Percentiles rank a stretch among this genome's conserved stretches.
These are phyloP conservation scores for Dorcoceras hygrometricum DNA, from an alignment of 257 asterid species.

Conservation along the genomic window DNA sequence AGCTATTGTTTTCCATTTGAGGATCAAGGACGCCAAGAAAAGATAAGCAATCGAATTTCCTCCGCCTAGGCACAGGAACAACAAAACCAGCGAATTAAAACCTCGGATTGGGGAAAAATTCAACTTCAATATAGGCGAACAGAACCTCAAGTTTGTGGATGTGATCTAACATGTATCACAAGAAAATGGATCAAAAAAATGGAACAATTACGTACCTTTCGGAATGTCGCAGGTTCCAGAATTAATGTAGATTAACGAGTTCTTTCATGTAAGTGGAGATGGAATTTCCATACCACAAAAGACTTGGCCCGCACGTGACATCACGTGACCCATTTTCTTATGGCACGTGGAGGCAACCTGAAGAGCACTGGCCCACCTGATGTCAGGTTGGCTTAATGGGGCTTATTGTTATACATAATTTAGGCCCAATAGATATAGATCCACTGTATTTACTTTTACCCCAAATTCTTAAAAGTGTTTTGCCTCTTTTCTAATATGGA, in stretches of 20 bases:
- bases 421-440: not conserved
- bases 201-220: slow-evolving; percentile 18
- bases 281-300: too few relatives aligned
- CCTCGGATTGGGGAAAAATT: too few relatives aligned
- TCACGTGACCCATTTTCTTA: slow-evolving; percentile 23
- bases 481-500: too few relatives aligned
- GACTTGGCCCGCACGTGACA: slow-evolving; percentile 24
- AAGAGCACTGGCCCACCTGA: not conserved
- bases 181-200: not conserved
- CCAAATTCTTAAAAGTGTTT: too few relatives aligned
- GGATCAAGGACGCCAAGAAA: not conserved
- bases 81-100: slow-evolving; percentile 13
- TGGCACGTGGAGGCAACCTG: slow-evolving; percentile 13
- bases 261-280: not conserved
- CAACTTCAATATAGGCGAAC: not conserved
- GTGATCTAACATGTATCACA: slow-evolving; percentile 3
- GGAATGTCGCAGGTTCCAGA: slow-evolving; percentile 18
- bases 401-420: not conserved
- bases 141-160: not conserved
- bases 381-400: not conserved
- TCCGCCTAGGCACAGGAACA: slow-evolving; percentile 16
- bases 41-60: not conserved
- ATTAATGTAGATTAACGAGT: slow-evolving; percentile 10
- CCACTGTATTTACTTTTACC: not conserved
- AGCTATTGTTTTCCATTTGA: not conserved